Evolutionary conservation across 306 rosid species (phyloP).

Genomic region (Trichosanthes cucumerina): DNA sequence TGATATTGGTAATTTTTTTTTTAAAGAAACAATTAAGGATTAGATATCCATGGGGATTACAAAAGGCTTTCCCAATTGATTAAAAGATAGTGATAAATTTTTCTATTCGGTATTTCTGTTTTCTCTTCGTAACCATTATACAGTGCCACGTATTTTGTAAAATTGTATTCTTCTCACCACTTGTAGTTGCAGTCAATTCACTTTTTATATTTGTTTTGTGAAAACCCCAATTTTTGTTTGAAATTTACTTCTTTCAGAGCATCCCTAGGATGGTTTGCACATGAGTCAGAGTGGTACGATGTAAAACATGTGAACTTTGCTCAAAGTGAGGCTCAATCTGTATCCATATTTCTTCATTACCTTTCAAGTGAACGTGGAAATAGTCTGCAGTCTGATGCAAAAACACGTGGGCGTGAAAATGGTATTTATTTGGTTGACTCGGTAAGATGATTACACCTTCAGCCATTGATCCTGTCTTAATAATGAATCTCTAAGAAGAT

Average conservation of each 20-base stretch:
- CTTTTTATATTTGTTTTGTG: not conserved
- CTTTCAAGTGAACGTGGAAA: conserved; percentile 69
- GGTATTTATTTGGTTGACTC: conserved; percentile 42
- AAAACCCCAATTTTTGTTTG: not conserved
- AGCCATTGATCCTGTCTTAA: not conserved
- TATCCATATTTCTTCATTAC: conserved; percentile 68
- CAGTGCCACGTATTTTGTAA: not conserved
- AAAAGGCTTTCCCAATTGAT: too few relatives aligned
- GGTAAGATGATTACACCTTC: conserved; percentile 39
- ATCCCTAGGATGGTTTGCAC: conserved; percentile 88
- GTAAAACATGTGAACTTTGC: conserved; percentile 57
- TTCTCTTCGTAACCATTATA: not conserved
- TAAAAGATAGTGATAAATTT: too few relatives aligned
- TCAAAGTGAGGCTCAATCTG: conserved; percentile 91
- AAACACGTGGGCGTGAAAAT: conserved; percentile 70
- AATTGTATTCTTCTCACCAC: not conserved
- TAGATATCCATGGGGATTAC: too few relatives aligned
- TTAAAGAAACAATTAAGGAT: too few relatives aligned
- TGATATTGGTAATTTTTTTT: not conserved
- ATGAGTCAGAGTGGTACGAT: conserved; percentile 82
- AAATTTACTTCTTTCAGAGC: conserved; percentile 52
- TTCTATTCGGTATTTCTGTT: not conserved
- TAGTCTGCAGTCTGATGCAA: conserved; percentile 41
- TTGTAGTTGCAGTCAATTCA: not conserved
- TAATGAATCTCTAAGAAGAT: not conserved